These are phyloP conservation scores for Cercophora scortea DNA, from an alignment of 495 filamentous ascomycete species.

Conservation along the genomic window DNA sequence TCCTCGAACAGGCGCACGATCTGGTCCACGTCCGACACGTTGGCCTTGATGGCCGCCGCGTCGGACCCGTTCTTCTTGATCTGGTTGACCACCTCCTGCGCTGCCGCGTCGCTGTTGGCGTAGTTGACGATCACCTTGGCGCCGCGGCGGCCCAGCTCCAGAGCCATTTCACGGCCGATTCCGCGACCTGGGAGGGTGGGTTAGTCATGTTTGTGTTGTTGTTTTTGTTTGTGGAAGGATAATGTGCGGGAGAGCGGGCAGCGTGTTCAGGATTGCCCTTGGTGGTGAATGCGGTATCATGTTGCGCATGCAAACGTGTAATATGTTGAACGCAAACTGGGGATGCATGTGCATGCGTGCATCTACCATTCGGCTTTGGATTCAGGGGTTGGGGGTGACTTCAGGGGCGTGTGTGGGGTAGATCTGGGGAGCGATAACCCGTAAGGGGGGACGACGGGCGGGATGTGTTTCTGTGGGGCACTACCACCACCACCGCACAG, in stretches of 20 bases:
- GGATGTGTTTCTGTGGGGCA: too few relatives aligned
- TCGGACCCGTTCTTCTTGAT: conserved; percentile 51
- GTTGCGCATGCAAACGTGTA: too few relatives aligned
- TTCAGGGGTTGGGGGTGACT: too few relatives aligned
- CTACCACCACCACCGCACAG: neutral
- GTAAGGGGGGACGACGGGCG: too few relatives aligned
- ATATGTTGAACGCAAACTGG: too few relatives aligned
- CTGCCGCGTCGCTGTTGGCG: conserved; percentile 49
- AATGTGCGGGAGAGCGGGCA: too few relatives aligned
- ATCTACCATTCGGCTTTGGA: too few relatives aligned
- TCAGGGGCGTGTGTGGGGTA: conserved; percentile 3
- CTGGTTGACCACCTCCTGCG: conserved; percentile 53
- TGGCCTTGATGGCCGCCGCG: conserved; percentile 64
- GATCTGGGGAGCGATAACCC: neutral
- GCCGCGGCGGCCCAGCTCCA: conserved; percentile 70
- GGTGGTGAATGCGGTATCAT: too few relatives aligned
- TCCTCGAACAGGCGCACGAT: conserved; percentile 45
- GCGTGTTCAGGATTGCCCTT: too few relatives aligned
- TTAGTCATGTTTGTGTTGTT: neutral
- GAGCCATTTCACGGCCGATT: conserved; percentile 68
- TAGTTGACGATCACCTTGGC: conserved; percentile 76
- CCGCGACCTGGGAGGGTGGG: conserved; percentile 45
- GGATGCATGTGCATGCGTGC: too few relatives aligned
- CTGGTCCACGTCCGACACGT: conserved; percentile 60
- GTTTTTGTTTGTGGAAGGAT: too few relatives aligned